Conservation (phyloP, 1,284 basidiomycete species). For the Cryptococcus sp. region DNA sequence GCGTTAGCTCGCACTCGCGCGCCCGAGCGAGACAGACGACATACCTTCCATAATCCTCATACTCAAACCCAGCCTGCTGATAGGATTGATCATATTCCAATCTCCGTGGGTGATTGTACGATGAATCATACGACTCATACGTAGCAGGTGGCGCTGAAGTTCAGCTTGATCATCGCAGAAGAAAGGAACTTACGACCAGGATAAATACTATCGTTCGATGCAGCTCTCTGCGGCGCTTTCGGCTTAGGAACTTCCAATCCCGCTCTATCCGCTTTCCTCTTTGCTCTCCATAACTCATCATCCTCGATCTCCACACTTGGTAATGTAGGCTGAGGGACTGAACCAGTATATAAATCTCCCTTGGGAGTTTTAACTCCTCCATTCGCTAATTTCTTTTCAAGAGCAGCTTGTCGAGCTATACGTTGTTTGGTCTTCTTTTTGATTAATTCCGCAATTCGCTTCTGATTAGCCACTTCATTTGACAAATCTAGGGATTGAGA, state of each 20-base stretch:
- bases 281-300: slow-evolving; percentile 48
- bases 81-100: slow-evolving; percentile 4
- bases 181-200: slow-evolving; percentile 1
- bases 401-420: slow-evolving; percentile 70
- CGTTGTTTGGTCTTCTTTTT: slow-evolving; percentile 86
- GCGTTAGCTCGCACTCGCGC: not conserved
- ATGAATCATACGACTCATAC: slow-evolving; percentile 11
- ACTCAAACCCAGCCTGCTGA: not conserved
- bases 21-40: not conserved
- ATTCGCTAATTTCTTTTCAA: slow-evolving; percentile 87
- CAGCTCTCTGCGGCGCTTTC: not conserved
- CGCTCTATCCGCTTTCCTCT: slow-evolving; percentile 10
- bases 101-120: slow-evolving; percentile 14
- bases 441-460: slow-evolving; percentile 90
- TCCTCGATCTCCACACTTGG: slow-evolving; percentile 87
- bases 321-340: slow-evolving; percentile 79
- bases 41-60: slow-evolving; percentile 23
- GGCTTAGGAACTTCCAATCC: slow-evolving; percentile 5
- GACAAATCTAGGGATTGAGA: not conserved
- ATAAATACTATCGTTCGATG: slow-evolving; percentile 1
- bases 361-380: slow-evolving; percentile 86
- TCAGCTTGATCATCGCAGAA: not conserved
- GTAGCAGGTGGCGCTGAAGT: not conserved
- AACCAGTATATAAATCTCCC: slow-evolving; percentile 69
- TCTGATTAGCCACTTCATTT: not conserved